A percentile compares a stretch with the other conserved stretches of the same genome.
phyloP scores from a whole-genome alignment of 139 green algal species.

The Volvox africanus region DNA sequence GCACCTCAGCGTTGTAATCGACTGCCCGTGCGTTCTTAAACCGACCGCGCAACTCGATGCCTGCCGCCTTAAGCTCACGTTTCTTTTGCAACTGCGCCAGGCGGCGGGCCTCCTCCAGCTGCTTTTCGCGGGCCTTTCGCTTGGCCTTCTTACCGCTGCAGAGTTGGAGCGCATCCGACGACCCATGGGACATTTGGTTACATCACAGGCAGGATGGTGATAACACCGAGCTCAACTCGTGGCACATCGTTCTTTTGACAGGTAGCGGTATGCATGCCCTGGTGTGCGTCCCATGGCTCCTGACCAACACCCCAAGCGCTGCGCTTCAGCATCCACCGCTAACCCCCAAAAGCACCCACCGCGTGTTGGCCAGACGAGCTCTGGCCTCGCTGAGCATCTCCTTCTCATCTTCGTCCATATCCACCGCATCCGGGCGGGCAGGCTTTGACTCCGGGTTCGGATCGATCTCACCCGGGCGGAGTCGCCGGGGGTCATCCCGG shows the following conservation, averaged over 20 bases:
- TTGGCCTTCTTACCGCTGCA: conserved; percentile 99
- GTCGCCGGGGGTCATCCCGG: conserved; percentile 91
- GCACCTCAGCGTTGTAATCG: conserved; percentile 91
- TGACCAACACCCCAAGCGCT: no score
- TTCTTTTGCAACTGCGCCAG: conserved; percentile 97
- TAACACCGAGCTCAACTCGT: no score
- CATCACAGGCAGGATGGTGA: no score
- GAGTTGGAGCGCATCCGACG: no score
- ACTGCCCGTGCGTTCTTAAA: conserved; percentile 66
- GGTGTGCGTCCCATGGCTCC: no score
- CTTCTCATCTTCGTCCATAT: conserved; percentile 99
- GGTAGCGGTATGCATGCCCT: no score
- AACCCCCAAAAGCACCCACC: conserved; percentile 50
- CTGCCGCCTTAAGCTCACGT: conserved; percentile 83
- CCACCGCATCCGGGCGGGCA: conserved; percentile 93
- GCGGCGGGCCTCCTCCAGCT: conserved; percentile 96
- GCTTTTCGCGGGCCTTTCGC: conserved; percentile 96
- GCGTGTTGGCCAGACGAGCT: conserved; percentile 97
- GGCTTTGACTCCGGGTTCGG: conserved; percentile 97
- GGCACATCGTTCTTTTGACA: no score
- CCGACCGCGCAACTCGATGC: conserved; percentile 20
- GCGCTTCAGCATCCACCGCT: not conserved
- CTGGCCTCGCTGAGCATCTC: conserved; percentile 99
- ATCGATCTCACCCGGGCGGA: conserved; percentile 98
- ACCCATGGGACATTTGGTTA: no score